phyloP scores from a whole-genome alignment of 1,284 basidiomycete genomes.

The Puccinia horiana region DNA sequence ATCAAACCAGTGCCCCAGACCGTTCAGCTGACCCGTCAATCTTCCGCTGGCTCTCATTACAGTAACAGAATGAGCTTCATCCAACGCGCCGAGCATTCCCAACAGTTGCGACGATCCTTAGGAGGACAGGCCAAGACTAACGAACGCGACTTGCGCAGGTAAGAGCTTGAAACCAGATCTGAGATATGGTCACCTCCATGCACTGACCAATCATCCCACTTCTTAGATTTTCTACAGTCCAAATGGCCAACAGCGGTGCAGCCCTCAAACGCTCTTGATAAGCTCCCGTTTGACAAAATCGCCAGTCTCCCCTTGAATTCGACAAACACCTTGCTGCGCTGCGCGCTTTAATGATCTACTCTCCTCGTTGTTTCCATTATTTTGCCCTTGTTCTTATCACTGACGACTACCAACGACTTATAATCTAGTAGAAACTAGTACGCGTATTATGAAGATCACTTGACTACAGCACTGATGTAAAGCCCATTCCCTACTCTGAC shows the following conservation, averaged over 20 bases:
- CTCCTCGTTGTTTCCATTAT: too few relatives aligned
- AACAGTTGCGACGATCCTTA: slow-evolving; percentile 81
- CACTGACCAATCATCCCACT: not conserved
- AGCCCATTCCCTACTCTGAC: too few relatives aligned
- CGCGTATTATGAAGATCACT: too few relatives aligned
- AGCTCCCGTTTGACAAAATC: too few relatives aligned
- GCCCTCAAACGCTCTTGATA: too few relatives aligned
- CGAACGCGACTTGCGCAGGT: slow-evolving; percentile 28
- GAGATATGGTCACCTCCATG: not conserved
- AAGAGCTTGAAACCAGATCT: not conserved
- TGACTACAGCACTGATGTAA: too few relatives aligned
- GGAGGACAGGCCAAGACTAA: slow-evolving; percentile 61
- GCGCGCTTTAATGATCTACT: too few relatives aligned
- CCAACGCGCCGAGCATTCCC: slow-evolving; percentile 75
- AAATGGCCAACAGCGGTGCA: slow-evolving; percentile 35
- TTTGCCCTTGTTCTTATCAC: too few relatives aligned
- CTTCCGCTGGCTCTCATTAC: slow-evolving; percentile 91
- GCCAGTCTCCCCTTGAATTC: too few relatives aligned
- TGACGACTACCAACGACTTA: too few relatives aligned
- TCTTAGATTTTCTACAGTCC: slow-evolving; percentile 41
- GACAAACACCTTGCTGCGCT: too few relatives aligned
- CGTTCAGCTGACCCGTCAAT: slow-evolving; percentile 81
- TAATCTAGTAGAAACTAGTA: too few relatives aligned
- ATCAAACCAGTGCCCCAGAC: slow-evolving; percentile 76
- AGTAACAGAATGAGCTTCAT: slow-evolving; percentile 87